These are phyloP conservation scores for Lipomyces mesembrius DNA, from an alignment of 805 yeast species.

Conservation along the genomic window DNA sequence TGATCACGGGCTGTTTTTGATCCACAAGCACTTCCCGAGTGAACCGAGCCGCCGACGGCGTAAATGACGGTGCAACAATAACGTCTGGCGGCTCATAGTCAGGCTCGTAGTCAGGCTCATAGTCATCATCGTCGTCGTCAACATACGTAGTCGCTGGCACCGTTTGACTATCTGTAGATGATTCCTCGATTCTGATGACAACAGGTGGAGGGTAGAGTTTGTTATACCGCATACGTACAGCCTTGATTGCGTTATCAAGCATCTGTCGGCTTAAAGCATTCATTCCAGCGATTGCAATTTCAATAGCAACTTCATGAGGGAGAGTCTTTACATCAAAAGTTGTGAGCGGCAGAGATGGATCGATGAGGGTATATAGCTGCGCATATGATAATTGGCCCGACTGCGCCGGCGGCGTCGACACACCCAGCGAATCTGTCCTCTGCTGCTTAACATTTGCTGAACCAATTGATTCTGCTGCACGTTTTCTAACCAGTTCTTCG, in stretches of 20 bases:
- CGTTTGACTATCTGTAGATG: slow-evolving; percentile 5
- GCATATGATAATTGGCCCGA: slow-evolving; percentile 51
- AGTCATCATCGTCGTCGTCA: slow-evolving; percentile 44
- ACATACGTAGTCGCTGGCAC: slow-evolving; percentile 31
- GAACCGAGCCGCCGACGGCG: slow-evolving; percentile 7
- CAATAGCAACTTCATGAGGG: slow-evolving; percentile 64
- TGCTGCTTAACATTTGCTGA: slow-evolving; percentile 39
- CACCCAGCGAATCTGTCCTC: slow-evolving; percentile 15
- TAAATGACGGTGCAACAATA: slow-evolving; percentile 16
- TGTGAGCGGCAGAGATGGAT: slow-evolving; percentile 61
- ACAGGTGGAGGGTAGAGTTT: slow-evolving; percentile 25
- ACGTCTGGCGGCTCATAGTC: slow-evolving; percentile 39
- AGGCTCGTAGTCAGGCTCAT: slow-evolving; percentile 37
- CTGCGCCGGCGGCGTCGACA: slow-evolving; percentile 9
- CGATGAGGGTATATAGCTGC: slow-evolving; percentile 69
- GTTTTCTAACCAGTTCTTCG: slow-evolving; percentile 35
- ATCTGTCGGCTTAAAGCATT: slow-evolving; percentile 56
- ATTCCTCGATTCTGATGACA: slow-evolving; percentile 17
- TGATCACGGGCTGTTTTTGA: slow-evolving; percentile 22
- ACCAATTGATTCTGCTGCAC: slow-evolving; percentile 44
- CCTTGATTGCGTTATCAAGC: slow-evolving; percentile 68
- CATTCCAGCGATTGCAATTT: slow-evolving; percentile 71
- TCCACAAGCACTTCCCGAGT: slow-evolving; percentile 49
- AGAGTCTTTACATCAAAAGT: slow-evolving; percentile 72
- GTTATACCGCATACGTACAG: slow-evolving; percentile 48